Evolutionary conservation across 768 basidiomycete species (phyloP).

Genomic region (Leccinum longicurvipes): DNA sequence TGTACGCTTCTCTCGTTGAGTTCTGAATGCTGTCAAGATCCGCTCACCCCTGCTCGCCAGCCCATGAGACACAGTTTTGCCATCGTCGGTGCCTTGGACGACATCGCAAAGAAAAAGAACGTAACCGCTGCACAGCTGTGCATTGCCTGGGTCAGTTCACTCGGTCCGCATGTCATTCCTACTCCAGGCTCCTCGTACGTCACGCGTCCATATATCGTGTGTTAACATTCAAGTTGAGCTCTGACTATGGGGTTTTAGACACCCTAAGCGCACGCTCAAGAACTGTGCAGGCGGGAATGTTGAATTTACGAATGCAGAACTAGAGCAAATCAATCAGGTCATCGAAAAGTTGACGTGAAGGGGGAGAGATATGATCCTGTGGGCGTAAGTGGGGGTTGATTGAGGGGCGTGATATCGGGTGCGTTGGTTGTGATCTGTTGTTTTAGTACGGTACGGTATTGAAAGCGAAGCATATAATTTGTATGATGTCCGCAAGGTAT

Average conservation of each 20-base stretch:
- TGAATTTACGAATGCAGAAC: constrained; percentile 37
- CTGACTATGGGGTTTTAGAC: constrained; percentile 11
- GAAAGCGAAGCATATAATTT: no score
- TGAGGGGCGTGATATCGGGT: not conserved
- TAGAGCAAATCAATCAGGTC: constrained; percentile 37
- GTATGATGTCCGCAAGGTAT: no score
- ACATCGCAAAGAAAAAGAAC: constrained; percentile 20
- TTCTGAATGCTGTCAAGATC: constrained; percentile 33
- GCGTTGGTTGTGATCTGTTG: not conserved
- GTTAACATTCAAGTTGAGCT: not conserved
- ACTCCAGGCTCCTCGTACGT: constrained; percentile 33
- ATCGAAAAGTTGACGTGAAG: constrained; percentile 37
- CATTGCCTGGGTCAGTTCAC: constrained; percentile 40
- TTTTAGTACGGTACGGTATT: not conserved
- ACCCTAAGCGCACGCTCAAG: constrained; percentile 41
- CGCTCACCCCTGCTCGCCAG: not conserved
- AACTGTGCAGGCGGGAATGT: constrained; percentile 43
- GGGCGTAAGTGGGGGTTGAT: constrained; percentile 22
- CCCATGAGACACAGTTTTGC: constrained; percentile 17
- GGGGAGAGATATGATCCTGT: constrained; percentile 41
- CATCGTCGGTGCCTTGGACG: not conserved
- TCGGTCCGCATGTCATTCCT: constrained; percentile 22
- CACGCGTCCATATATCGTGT: constrained; percentile 13
- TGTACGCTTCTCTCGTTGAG: constrained; percentile 23
- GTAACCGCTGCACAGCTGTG: constrained; percentile 41